Percentiles rank a stretch among this genome's conserved stretches.
These are phyloP conservation scores for Coemansia sp. DNA, from an alignment of 192 early-diverging fungal genomes.

Conservation along the genomic window DNA sequence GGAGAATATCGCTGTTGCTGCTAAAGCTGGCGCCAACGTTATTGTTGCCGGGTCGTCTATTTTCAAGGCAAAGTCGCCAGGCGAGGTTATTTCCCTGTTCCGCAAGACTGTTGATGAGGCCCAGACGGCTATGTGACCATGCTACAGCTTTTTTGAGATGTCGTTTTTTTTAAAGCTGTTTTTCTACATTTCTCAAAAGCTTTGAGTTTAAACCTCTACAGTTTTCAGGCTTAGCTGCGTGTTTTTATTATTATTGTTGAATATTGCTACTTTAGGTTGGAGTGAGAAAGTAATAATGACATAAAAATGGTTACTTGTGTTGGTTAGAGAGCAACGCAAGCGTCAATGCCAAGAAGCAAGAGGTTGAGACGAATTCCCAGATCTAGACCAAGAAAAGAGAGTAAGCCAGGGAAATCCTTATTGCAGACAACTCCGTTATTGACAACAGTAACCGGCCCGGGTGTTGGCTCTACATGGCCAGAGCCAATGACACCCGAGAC, in stretches of 20 bases:
- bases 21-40: slow-evolving; percentile 92
- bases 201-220: not conserved
- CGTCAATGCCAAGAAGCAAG: slow-evolving; percentile 36
- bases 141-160: not conserved
- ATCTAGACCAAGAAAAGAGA: slow-evolving; percentile 33
- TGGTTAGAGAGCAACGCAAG: slow-evolving; percentile 39
- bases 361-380: slow-evolving; percentile 41
- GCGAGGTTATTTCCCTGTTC: slow-evolving; percentile 66
- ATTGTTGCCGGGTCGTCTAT: slow-evolving; percentile 95
- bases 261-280: not conserved
- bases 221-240: not conserved
- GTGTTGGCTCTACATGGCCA: slow-evolving; percentile 31
- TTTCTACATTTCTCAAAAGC: not conserved
- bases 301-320: not conserved
- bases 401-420: slow-evolving; percentile 33
- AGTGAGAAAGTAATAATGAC: not conserved
- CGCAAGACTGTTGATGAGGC: slow-evolving; percentile 43
- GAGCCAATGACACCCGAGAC: slow-evolving; percentile 42
- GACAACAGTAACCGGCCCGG: slow-evolving; percentile 11
- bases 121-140: slow-evolving; percentile 12
- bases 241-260: not conserved
- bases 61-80: slow-evolving; percentile 75
- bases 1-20: slow-evolving; percentile 83
- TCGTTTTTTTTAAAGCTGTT: not conserved
- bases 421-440: slow-evolving; percentile 28